Conservation (phyloP, 257 asterid species). For the Penstemon barbatus region DNA sequence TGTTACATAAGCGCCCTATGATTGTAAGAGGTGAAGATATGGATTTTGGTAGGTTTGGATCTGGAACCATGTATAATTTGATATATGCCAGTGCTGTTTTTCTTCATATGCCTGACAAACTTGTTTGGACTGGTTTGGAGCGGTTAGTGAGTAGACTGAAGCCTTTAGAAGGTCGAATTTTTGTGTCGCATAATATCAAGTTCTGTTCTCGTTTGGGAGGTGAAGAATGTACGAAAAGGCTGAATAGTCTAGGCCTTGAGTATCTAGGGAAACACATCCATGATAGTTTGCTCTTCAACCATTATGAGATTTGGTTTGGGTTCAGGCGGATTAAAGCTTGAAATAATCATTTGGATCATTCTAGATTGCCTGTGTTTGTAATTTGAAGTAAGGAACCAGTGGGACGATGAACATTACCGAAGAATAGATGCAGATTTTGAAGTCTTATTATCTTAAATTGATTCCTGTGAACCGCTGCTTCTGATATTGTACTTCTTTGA, state of each 20-base stretch:
- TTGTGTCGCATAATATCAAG: constrained; percentile 90
- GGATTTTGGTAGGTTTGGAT: constrained; percentile 79
- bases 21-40: constrained; percentile 89
- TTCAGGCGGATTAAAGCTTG: constrained; percentile 60
- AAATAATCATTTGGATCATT: constrained; percentile 17
- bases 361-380: constrained; percentile 8
- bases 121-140: constrained; percentile 88
- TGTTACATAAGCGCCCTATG: constrained; percentile 75
- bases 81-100: constrained; percentile 95
- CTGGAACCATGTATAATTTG: constrained; percentile 53
- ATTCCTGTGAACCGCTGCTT: background rate
- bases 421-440: constrained; percentile 10
- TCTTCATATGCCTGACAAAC: constrained; percentile 90
- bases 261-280: constrained; percentile 77
- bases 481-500: constrained; percentile 2
- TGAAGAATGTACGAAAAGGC: constrained; percentile 80
- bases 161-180: constrained; percentile 76
- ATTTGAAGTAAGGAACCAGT: constrained; percentile 20
- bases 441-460: constrained; percentile 19
- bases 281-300: constrained; percentile 93
- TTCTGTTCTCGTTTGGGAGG: constrained; percentile 92
- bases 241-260: constrained; percentile 65
- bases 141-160: constrained; percentile 57
- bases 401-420: constrained; percentile 4
- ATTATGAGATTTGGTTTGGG: constrained; percentile 90